Base-by-base conservation (phyloP, 2,329 filamentous ascomycete genomes). In the Alternaria arborescens region DNA sequence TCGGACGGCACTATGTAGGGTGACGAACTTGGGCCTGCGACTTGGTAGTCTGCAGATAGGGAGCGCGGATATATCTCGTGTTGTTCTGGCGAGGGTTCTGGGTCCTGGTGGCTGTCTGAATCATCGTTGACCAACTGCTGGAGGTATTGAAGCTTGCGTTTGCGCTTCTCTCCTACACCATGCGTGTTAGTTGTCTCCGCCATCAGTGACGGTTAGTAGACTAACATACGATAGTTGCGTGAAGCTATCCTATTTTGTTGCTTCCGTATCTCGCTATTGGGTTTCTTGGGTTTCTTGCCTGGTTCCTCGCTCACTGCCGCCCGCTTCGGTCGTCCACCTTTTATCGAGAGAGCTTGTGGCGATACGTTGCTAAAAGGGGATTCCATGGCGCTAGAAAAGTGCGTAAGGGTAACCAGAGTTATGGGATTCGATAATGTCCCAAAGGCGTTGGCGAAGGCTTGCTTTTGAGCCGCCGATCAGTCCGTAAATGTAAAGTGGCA, bases 161-260 rank as follows among this genome's bases (percentile, higher is more conserved):
- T 78, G 24, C 76, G 73, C 61, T 78, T 78, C 50, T 78, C 76
- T 34, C 76, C 76, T 78, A 48, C 16, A 28, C 18, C 11, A 4
- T n/a, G 20, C 22, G 8, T 30, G 26, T 70, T 50, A 71, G 67
- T n/a, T 26, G n/a, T 22, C n/a, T 12, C 44, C n/a, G 22, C 5
- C 10, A 22, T 36, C 43, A 14, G n/a, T 24, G 3, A 18, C 20
- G 3, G 1, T 18, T 8, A 10, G 24, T 38, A 6, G 38, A 12
- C 10, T 22, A 38, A 67, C 75, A 30, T 68, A 77, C 76, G 68
- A 59, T 78, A 78, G 40, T 78, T 78, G 20, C 74, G 72, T 18
- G 76, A 78, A 32, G 76, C 76, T 67, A 77, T 77, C 53, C 76
- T 70, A 38, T 78, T 78, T 55, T 78, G 76, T 54, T 76, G 74